phyloP scores from a whole-genome alignment of 129 eudicot species.

The Oenanthe sinensis region DNA sequence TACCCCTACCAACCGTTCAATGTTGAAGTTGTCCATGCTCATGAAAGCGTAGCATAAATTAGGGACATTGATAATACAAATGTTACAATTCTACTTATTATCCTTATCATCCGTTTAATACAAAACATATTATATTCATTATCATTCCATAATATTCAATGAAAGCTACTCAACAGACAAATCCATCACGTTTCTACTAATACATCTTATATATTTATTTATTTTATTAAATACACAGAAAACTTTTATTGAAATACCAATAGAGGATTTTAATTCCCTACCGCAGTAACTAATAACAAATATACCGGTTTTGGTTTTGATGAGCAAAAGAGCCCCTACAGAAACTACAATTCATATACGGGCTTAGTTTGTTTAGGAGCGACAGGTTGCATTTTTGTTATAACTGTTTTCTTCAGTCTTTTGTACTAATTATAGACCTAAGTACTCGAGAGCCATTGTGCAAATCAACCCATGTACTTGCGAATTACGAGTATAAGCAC shows the following conservation, averaged over 20 bases:
- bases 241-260: too few relatives aligned
- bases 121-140: not conserved
- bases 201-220: not conserved
- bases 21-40: constrained; percentile 3
- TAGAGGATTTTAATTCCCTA: not conserved
- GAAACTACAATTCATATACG: not conserved
- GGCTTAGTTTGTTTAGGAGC: not conserved
- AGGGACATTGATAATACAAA: too few relatives aligned
- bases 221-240: not conserved
- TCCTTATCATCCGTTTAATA: constrained; percentile 8
- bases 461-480: not conserved
- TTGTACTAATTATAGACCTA: not conserved
- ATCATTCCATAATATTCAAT: too few relatives aligned
- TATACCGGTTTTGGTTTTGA: not conserved
- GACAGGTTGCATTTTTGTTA: not conserved
- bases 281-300: not conserved
- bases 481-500: not conserved
- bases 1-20: constrained; percentile 14
- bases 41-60: not conserved
- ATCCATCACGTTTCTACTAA: not conserved
- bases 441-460: not conserved
- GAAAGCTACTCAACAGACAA: not conserved
- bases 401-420: not conserved
- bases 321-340: too few relatives aligned
- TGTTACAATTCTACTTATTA: not conserved